Conservation (phyloP, 2,329 filamentous ascomycete species). For the Mariannaea elegans region DNA sequence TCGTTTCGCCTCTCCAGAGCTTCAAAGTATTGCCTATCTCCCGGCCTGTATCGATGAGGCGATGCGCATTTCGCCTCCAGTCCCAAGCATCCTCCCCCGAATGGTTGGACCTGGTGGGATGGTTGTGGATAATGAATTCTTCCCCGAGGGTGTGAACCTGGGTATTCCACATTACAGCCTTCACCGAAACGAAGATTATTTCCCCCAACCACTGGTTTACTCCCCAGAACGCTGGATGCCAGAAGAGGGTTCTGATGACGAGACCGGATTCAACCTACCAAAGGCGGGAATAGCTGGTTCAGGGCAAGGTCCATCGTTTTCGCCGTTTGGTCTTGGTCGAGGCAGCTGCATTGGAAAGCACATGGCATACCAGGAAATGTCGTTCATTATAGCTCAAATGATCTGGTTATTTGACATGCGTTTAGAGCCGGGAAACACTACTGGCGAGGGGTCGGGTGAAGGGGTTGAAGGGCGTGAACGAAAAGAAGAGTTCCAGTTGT, state of each 20-base stretch:
- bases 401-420: constrained; percentile 2
- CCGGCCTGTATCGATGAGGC: not conserved
- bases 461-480: not conserved
- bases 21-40: not conserved
- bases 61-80: not conserved
- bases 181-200: not conserved
- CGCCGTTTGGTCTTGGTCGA: not conserved
- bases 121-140: not conserved
- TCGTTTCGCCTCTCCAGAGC: not conserved
- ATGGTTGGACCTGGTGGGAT: not conserved
- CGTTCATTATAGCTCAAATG: not conserved
- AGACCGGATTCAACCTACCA: not conserved
- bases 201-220: not conserved
- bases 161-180: not conserved
- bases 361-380: constrained; percentile 11
- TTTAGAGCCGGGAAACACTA: not conserved
- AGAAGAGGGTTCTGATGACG: too few relatives aligned
- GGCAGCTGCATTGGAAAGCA: constrained; percentile 6
- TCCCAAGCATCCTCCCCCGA: not conserved
- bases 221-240: not conserved
- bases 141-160: not conserved
- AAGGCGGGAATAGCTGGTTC: too few relatives aligned
- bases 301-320: too few relatives aligned
- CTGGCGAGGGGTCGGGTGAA: not conserved
- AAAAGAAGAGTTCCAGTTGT: constrained; percentile 1